These are phyloP conservation scores for Fusarium redolens DNA, from an alignment of 2,329 filamentous ascomycete genomes.

Conservation along the genomic window DNA sequence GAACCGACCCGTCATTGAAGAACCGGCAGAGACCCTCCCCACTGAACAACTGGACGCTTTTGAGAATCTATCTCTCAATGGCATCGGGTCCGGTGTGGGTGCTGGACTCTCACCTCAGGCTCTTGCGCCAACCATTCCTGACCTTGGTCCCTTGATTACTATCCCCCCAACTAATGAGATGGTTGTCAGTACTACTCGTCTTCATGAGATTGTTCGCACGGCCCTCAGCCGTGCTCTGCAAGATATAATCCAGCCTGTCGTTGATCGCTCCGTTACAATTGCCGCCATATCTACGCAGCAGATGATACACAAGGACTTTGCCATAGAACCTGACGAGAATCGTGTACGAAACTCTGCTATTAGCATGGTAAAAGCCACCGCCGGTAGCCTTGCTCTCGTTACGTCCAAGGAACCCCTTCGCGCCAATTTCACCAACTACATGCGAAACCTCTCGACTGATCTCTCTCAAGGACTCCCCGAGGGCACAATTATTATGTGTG, in stretches of 20 bases:
- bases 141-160: constrained; percentile 80
- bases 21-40: constrained; percentile 67
- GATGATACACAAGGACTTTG: constrained; percentile 96
- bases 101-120: constrained; percentile 81
- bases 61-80: constrained; percentile 83
- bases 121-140: constrained; percentile 84
- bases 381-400: constrained; percentile 93
- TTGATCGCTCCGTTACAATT: constrained; percentile 97
- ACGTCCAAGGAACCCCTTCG: constrained; percentile 97
- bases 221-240: constrained; percentile 91
- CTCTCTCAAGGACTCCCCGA: constrained; percentile 88
- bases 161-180: constrained; percentile 86
- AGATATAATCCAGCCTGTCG: constrained; percentile 97
- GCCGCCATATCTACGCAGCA: constrained; percentile 96
- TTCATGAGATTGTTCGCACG: constrained; percentile 82
- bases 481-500: constrained; percentile 97
- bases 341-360: constrained; percentile 87
- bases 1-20: constrained; percentile 75
- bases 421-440: constrained; percentile 97
- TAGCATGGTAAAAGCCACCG: constrained; percentile 94
- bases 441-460: constrained; percentile 75
- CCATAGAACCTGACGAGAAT: constrained; percentile 90
- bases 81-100: constrained; percentile 74
- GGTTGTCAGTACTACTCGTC: constrained; percentile 75
- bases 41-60: constrained; percentile 82